Evolutionary conservation across 106 monocot species (phyloP).

Genomic region (Allium sativum): DNA sequence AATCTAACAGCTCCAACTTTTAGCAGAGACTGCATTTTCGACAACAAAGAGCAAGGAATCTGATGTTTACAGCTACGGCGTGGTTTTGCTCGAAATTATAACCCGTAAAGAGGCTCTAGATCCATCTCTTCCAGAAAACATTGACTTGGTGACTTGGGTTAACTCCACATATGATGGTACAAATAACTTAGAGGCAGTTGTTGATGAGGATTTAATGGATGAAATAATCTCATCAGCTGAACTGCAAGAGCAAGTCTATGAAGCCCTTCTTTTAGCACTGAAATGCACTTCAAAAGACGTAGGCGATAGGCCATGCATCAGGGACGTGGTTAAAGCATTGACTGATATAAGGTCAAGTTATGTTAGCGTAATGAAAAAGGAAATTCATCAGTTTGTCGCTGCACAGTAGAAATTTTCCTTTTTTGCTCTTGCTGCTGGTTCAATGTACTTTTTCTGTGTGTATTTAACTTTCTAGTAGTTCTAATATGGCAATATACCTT

Average conservation of each 20-base stretch:
- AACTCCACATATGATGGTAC: conserved; percentile 19
- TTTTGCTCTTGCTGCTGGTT: no score
- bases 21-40: conserved; percentile 68
- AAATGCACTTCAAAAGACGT: conserved; percentile 34
- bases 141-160: conserved; percentile 57
- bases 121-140: conserved; percentile 40
- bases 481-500: no score
- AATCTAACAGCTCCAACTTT: neutral
- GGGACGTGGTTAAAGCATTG: conserved; percentile 47
- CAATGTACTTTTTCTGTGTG: no score
- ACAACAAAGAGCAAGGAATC: conserved; percentile 56
- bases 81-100: conserved; percentile 71
- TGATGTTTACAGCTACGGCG: conserved; percentile 89
- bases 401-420: no score
- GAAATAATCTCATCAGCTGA: conserved; percentile 29
- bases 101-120: conserved; percentile 54
- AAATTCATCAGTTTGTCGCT: neutral
- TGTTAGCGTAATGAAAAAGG: conserved; percentile 5
- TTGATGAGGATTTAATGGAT: conserved; percentile 33
- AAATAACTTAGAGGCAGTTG: conserved; percentile 23
- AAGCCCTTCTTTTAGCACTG: conserved; percentile 43
- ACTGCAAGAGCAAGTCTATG: conserved; percentile 35
- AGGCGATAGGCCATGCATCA: conserved; percentile 44
- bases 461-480: no score
- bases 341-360: conserved; percentile 24